Evolutionary conservation across 1,284 basidiomycete genomes (phyloP).

Genomic region (Gomphus bonarii): DNA sequence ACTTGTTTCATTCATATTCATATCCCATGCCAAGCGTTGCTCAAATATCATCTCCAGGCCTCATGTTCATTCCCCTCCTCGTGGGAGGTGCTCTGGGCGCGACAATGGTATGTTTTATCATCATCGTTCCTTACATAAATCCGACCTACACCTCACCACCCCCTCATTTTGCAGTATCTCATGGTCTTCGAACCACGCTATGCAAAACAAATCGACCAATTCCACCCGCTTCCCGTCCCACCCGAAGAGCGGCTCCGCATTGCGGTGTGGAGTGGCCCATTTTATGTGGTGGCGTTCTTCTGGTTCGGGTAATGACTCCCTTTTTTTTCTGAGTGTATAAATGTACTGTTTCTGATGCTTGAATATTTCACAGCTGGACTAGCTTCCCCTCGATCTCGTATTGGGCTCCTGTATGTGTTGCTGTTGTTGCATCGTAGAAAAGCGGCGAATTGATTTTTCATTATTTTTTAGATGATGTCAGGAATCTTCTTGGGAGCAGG

Average conservation of each 20-base stretch:
- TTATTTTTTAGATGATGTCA: conserved; percentile 21
- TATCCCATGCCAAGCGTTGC: not conserved
- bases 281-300: conserved; percentile 29
- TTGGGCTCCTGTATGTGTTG: conserved; percentile 22
- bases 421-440: not conserved
- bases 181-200: conserved; percentile 21
- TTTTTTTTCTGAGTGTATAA: conserved; percentile 13
- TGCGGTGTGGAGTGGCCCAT: conserved; percentile 19
- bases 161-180: conserved; percentile 12
- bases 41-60: not conserved
- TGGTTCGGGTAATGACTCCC: conserved; percentile 24
- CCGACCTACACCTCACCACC: not conserved
- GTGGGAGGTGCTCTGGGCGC: conserved; percentile 22
- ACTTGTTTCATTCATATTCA: not conserved
- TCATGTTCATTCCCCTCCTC: conserved; percentile 36
- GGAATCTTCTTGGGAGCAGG: conserved; percentile 32
- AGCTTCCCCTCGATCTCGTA: conserved; percentile 28
- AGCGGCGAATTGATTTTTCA: not conserved
- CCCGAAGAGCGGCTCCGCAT: conserved; percentile 23
- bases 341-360: not conserved
- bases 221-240: conserved; percentile 15
- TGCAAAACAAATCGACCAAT: conserved; percentile 9
- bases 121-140: not conserved
- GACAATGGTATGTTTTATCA: conserved; percentile 10
- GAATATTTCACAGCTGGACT: conserved; percentile 28